A percentile compares a stretch with the other conserved stretches of the same genome.
These are phyloP conservation scores for Penicillium sp. DNA, from an alignment of 2,329 filamentous ascomycete species.

Conservation along the genomic window DNA sequence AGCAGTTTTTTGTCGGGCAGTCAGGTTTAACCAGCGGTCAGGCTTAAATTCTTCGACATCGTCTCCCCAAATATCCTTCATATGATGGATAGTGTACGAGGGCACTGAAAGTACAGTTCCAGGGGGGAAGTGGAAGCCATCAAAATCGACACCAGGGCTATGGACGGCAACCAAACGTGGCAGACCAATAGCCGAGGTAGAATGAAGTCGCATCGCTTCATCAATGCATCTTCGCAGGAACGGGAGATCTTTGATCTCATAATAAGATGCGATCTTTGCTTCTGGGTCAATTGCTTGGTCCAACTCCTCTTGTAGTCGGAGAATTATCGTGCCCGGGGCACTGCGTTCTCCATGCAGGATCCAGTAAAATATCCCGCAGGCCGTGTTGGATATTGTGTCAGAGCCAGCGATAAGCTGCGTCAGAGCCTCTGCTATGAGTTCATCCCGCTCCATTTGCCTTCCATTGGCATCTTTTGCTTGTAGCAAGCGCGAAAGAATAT, in stretches of 20 bases:
- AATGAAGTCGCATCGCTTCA: slow-evolving; percentile 33
- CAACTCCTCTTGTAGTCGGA: slow-evolving; percentile 19
- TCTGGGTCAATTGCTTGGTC: slow-evolving; percentile 21
- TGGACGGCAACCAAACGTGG: slow-evolving; percentile 26
- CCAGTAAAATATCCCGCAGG: slow-evolving; percentile 25
- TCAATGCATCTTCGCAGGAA: slow-evolving; percentile 32
- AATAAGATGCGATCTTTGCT: slow-evolving; percentile 11
- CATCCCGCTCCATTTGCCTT: slow-evolving; percentile 27
- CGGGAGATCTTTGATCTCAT: slow-evolving; percentile 26
- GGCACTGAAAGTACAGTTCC: slow-evolving; percentile 42
- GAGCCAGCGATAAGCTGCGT: slow-evolving; percentile 37
- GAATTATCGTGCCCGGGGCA: slow-evolving; percentile 15
- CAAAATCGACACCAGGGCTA: slow-evolving; percentile 14
- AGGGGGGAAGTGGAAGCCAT: slow-evolving; percentile 19
- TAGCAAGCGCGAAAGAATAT: slow-evolving; percentile 33
- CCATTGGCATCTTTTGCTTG: slow-evolving; percentile 30
- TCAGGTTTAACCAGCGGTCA: slow-evolving; percentile 33
- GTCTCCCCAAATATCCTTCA: slow-evolving; percentile 41
- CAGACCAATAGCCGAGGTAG: slow-evolving; percentile 27
- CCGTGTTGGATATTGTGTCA: slow-evolving; percentile 36
- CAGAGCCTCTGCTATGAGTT: slow-evolving; percentile 33
- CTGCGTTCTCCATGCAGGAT: slow-evolving; percentile 27
- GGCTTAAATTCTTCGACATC: slow-evolving; percentile 42
- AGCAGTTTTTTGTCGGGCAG: slow-evolving; percentile 31
- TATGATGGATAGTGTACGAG: slow-evolving; percentile 43